Evolutionary conservation across 441 rosid genomes (phyloP).

Genomic region (Populus hybrid): DNA sequence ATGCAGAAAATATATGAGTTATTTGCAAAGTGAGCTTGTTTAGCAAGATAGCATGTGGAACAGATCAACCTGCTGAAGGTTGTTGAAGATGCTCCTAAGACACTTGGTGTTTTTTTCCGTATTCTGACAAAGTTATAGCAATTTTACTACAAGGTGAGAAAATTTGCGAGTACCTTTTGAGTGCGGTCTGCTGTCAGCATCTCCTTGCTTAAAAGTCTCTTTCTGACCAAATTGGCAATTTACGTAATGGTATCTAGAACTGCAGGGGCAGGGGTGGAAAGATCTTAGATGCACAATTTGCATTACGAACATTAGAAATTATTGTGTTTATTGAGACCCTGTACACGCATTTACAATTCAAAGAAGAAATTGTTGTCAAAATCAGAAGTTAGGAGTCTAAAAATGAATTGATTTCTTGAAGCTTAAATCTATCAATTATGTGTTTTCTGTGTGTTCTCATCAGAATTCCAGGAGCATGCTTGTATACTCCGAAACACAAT

Average conservation of each 20-base stretch:
- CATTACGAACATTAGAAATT: background rate
- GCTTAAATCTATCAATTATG: background rate
- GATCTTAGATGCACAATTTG: background rate
- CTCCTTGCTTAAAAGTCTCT: background rate
- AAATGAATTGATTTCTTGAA: background rate
- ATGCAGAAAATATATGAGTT: constrained; percentile 79
- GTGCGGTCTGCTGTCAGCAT: background rate
- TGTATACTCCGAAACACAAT: constrained; percentile 68
- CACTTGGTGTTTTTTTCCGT: constrained; percentile 54
- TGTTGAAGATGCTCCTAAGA: constrained; percentile 76
- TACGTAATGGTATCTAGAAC: background rate
- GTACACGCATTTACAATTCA: background rate
- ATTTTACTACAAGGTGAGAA: background rate
- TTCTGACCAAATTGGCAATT: no score
- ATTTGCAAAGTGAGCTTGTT: constrained; percentile 80
- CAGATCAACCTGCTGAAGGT: constrained; percentile 98
- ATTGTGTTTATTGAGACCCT: background rate
- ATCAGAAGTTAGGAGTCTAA: background rate
- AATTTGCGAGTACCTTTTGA: background rate
- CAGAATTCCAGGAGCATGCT: constrained; percentile 91
- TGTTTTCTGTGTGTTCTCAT: constrained; percentile 34
- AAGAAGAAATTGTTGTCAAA: background rate
- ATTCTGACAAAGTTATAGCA: background rate
- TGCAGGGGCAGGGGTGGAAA: background rate
- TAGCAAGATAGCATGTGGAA: constrained; percentile 74